Evolutionary conservation across 164 flowering plant species (phyloP).

Genomic region (Pachysandra terminalis): DNA sequence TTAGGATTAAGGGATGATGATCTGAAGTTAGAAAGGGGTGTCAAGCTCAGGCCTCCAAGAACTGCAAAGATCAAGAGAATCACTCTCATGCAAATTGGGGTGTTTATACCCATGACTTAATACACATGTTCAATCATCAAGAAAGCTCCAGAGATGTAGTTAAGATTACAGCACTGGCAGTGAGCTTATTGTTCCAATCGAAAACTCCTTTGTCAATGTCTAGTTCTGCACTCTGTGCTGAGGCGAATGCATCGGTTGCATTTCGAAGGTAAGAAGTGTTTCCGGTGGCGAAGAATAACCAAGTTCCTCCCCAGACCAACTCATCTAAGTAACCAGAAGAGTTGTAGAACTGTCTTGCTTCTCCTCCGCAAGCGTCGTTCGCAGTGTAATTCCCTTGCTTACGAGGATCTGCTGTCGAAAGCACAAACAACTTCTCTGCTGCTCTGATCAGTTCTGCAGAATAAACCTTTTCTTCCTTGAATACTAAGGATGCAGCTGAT

Average conservation of each 20-base stretch:
- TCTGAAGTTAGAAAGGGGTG: no score
- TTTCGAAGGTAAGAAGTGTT: slow-evolving; percentile 40
- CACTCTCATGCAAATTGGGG: no score
- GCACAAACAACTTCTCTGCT: slow-evolving; percentile 41
- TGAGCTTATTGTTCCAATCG: slow-evolving; percentile 62
- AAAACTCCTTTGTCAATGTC: slow-evolving; percentile 34
- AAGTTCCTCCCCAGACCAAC: slow-evolving; percentile 59
- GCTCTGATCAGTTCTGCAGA: slow-evolving; percentile 29
- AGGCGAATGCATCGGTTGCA: slow-evolving; percentile 25
- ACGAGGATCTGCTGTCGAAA: slow-evolving; percentile 14
- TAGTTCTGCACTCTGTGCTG: slow-evolving; percentile 26
- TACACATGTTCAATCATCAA: background rate
- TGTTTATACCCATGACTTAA: background rate
- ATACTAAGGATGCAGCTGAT: slow-evolving; percentile 68
- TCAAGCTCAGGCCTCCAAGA: no score
- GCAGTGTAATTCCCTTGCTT: slow-evolving; percentile 37
- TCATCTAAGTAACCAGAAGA: slow-evolving; percentile 58
- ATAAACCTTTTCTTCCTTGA: slow-evolving; percentile 37
- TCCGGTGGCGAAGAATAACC: slow-evolving; percentile 65
- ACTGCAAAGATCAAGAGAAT: no score
- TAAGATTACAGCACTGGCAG: slow-evolving; percentile 40
- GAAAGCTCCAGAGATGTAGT: background rate
- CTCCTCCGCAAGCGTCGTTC: slow-evolving; percentile 40
- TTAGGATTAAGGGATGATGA: no score
- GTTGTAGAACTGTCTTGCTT: slow-evolving; percentile 46